phyloP scores from a whole-genome alignment of 2,329 filamentous ascomycete species.

The Stachybotrys chartarum region DNA sequence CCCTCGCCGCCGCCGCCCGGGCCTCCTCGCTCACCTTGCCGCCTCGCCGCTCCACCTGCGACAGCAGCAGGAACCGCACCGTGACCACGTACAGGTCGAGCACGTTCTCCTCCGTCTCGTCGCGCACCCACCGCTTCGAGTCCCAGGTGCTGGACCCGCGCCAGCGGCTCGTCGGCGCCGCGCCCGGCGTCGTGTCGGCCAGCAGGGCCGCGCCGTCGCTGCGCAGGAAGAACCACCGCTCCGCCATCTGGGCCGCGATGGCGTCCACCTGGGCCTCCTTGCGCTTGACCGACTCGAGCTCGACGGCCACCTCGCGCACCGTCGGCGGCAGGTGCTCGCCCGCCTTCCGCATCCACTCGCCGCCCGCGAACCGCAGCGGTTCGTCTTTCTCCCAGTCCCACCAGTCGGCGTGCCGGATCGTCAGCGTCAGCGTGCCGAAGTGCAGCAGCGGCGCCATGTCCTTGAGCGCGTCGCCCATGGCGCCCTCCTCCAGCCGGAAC shows the following conservation, averaged over 20 bases:
- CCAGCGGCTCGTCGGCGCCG: conserved; percentile 28
- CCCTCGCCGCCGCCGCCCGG: not conserved
- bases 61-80: conserved; percentile 22
- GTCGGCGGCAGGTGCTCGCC: conserved; percentile 17
- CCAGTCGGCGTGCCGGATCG: conserved; percentile 42
- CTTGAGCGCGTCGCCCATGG: not conserved
- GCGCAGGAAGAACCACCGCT: conserved; percentile 17
- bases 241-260: conserved; percentile 24
- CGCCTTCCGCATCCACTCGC: conserved; percentile 24
- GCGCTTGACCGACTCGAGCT: conserved; percentile 39
- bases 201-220: conserved; percentile 22
- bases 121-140: conserved; percentile 28
- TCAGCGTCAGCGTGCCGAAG: conserved; percentile 32
- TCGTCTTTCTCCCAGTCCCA: conserved; percentile 34
- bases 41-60: not conserved
- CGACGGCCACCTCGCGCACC: conserved; percentile 31
- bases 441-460: conserved; percentile 14
- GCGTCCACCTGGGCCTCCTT: conserved; percentile 36
- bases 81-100: conserved; percentile 37
- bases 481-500: conserved; percentile 24
- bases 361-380: conserved; percentile 24
- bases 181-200: conserved; percentile 14
- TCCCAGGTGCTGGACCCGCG: conserved; percentile 36
- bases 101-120: conserved; percentile 28
- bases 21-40: not conserved